Evolutionary conservation across 495 filamentous ascomycete genomes (phyloP).

Genomic region (Tetracladium setigerum): DNA sequence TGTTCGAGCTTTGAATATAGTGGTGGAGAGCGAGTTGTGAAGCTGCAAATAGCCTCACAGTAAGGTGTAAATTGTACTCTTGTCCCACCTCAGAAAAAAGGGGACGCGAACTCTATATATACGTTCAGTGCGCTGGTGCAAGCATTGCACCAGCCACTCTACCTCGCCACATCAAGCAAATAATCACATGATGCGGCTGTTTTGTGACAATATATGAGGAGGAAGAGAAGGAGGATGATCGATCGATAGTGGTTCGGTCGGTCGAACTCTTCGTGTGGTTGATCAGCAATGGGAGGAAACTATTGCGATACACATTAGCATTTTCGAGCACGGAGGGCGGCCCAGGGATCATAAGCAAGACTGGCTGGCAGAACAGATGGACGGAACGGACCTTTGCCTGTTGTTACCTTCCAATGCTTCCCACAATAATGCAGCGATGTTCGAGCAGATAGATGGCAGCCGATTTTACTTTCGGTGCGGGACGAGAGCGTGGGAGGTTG

Average conservation of each 20-base stretch:
- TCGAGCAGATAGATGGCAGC: slow-evolving; percentile 11
- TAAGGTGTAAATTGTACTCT: too few species aligned
- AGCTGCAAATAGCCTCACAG: too few species aligned
- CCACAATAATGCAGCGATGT: slow-evolving; percentile 10
- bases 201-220: too few species aligned
- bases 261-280: slow-evolving; percentile 13
- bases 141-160: too few species aligned
- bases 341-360: not conserved
- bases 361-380: not conserved
- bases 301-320: slow-evolving; percentile 1
- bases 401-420: slow-evolving; percentile 15
- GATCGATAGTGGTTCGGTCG: slow-evolving; percentile 14
- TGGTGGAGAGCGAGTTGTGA: too few species aligned
- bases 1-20: too few species aligned
- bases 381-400: slow-evolving; percentile 14
- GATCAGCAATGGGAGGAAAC: slow-evolving; percentile 15
- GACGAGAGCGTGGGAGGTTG: slow-evolving; percentile 19
- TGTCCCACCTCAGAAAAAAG: too few species aligned
- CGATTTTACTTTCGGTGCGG: slow-evolving; percentile 1
- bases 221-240: slow-evolving; percentile 16
- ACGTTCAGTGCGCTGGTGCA: too few species aligned
- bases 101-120: too few species aligned
- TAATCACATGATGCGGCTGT: too few species aligned
- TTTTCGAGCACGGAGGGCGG: not conserved
- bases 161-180: too few species aligned